Base-by-base conservation (phyloP, 352 stramenopile genomes). In the Aphanomyces astaci region DNA sequence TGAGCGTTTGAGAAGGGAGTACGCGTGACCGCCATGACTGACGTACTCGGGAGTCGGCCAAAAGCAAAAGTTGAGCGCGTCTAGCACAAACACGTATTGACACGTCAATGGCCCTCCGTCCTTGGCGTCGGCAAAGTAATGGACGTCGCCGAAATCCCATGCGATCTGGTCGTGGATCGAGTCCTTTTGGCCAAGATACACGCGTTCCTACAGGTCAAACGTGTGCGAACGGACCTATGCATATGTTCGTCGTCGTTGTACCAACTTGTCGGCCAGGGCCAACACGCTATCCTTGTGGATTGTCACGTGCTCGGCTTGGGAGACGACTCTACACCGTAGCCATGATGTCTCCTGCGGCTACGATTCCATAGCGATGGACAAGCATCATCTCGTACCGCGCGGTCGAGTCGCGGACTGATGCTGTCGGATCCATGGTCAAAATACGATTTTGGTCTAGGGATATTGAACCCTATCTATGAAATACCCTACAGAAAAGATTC, bases 41-140 rank as follows among this genome's bases (percentile, higher is more conserved):
- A 64, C 70, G 28, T 80, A 87, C 79, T 82, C 72, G 72, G 84
- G 70, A 22, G 78, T 88, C 5, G 88, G 88, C 88, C 88, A 96
- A 73, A 96, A 96, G 73, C 88, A 96, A 66, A 94, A 96, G 71
- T 96, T 96, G 64, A 96, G 78, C 28, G 86, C 82, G 74, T 96
- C 88, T 64, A 95, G 72, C 33, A 95, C 84, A 62, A 96, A 90
- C 9, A 94, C 81, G 64, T 95, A 96, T 65, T 95, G 86, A 39
- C 80, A 91, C 9, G 88, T 96, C 30, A 92, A 48, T 19, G 80
- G 79, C 1, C 86, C 86, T 33, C 83, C 75, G n/a, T 70, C n/a
- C 25, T 72, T 73, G 30, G 86, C 82, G 39, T 96, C 87, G 0
- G 68, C 80, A 49, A 81, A 90, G 73, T 92, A 96, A 76, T 96